These are phyloP conservation scores for Corylus avellana DNA, from an alignment of 306 rosid species.

Conservation along the genomic window DNA sequence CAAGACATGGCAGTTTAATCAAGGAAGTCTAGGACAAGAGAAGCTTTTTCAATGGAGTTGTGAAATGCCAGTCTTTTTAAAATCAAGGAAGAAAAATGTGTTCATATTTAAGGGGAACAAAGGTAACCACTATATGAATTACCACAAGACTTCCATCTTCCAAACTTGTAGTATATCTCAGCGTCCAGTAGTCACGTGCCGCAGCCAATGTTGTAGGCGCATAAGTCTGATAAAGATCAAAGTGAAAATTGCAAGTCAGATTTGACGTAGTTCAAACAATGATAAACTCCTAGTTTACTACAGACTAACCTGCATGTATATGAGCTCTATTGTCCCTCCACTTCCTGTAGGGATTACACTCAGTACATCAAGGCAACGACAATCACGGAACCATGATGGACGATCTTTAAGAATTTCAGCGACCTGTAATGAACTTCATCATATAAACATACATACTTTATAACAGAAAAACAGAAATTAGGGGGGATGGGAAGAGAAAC, in stretches of 20 bases:
- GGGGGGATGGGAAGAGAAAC: neutral
- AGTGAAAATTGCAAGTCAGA: neutral
- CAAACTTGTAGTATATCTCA: constrained; percentile 80
- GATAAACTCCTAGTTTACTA: neutral
- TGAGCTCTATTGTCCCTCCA: constrained; percentile 91
- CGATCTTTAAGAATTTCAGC: constrained; percentile 97
- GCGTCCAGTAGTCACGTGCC: constrained; percentile 94
- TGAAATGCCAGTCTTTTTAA: neutral
- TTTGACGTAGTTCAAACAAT: neutral
- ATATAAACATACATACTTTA: neutral
- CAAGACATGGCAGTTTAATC: neutral
- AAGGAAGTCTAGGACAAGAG: neutral
- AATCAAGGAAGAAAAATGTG: neutral
- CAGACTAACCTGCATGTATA: constrained; percentile 81
- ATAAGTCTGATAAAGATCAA: constrained; percentile 57
- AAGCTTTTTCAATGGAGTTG: neutral
- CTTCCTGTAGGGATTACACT: constrained; percentile 78
- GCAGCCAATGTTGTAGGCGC: constrained; percentile 98
- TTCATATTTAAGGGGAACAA: neutral
- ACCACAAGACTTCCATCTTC: constrained; percentile 99
- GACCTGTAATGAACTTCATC: constrained; percentile 45
- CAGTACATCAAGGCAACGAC: constrained; percentile 79
- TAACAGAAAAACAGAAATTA: neutral
- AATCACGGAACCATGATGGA: constrained; percentile 87
- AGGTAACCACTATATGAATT: constrained; percentile 3